Conservation (phyloP, 352 stramenopile genomes). For the Phytophthora citricola region DNA sequence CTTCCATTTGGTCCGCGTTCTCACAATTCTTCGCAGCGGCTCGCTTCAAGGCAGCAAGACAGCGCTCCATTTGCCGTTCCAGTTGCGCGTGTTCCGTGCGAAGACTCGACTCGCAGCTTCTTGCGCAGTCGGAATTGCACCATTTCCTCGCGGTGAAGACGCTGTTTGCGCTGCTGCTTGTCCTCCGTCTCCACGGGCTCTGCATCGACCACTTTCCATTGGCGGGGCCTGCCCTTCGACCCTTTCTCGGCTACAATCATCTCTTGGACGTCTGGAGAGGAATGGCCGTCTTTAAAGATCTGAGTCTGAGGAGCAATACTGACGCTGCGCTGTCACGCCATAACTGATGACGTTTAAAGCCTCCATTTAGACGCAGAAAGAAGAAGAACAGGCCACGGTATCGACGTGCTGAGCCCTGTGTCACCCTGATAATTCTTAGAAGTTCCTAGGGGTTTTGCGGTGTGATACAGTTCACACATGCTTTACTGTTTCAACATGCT, state of each 20-base stretch:
- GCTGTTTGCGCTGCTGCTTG: constrained; percentile 19
- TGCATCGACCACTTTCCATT: constrained; percentile 12
- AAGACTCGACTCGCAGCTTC: constrained; percentile 10
- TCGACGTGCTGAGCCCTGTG: too few relatives aligned
- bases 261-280: too few relatives aligned
- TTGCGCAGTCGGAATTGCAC: constrained; percentile 21
- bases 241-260: constrained; percentile 20
- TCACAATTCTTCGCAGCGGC: not conserved
- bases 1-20: not conserved
- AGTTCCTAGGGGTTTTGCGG: too few relatives aligned
- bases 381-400: too few relatives aligned
- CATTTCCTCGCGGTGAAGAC: constrained; percentile 26
- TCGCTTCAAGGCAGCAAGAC: constrained; percentile 1
- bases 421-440: too few relatives aligned
- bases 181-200: not conserved
- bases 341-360: too few relatives aligned
- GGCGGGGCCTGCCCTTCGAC: constrained; percentile 6
- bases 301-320: not conserved
- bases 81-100: constrained; percentile 4
- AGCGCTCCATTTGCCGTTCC: constrained; percentile 2
- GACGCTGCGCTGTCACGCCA: not conserved
- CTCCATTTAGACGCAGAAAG: too few relatives aligned
- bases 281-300: too few relatives aligned
- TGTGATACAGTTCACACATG: too few relatives aligned
- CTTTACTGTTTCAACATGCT: too few relatives aligned